Evolutionary conservation across 208 protist species (phyloP), one percentile per base, ranked within the genome.

Genomic region (Phytomonas francai): DNA sequence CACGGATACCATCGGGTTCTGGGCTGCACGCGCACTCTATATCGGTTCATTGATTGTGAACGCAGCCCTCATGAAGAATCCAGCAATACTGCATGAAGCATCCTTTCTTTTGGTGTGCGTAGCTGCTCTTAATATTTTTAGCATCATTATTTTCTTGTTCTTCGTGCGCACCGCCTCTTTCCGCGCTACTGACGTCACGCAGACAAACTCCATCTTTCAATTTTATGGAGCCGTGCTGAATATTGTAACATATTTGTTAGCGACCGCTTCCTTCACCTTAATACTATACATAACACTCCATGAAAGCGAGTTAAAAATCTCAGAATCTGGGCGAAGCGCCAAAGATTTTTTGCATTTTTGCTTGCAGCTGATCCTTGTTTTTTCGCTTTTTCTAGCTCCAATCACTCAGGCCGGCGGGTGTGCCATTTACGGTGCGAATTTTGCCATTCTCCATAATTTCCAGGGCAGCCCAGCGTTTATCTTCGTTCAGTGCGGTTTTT

Each of bases 141-240:
- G 63, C 32, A 76, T 65, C 33, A 61, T 72, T 30, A 63, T 71
- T 25, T 58, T 84, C 62, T 66, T 93, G 31, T 70, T 89, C 30
- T 76, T 93, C 42, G 71, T 89, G 31, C 80, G 85, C 63, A 87
- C 79, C 22, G 73, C 81, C 12, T 71, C 66, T 51, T 80, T 78
- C 58, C 61, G 67, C 49, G 45, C 58, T 16, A 16, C 39, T 29
- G n/a, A 29, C 6, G 31, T 54, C 3, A 31, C 61, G 8, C n/a
- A 74, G 30, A 59, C 74, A 28, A 74, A 45, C 54, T 73, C 74
- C 64, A 63, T 82, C 14, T 68, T 83, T 27, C 70, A 79, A 27
- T 83, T 83, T 19, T 78, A 74, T 54, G 73, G 77, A 32, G 59
- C 73, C 39, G 6, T 71, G 30, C 62, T 82, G 11, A 80, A 56